Base-by-base conservation (phyloP, 176 grass and related monocot genomes). In the Zoysia japonica region DNA sequence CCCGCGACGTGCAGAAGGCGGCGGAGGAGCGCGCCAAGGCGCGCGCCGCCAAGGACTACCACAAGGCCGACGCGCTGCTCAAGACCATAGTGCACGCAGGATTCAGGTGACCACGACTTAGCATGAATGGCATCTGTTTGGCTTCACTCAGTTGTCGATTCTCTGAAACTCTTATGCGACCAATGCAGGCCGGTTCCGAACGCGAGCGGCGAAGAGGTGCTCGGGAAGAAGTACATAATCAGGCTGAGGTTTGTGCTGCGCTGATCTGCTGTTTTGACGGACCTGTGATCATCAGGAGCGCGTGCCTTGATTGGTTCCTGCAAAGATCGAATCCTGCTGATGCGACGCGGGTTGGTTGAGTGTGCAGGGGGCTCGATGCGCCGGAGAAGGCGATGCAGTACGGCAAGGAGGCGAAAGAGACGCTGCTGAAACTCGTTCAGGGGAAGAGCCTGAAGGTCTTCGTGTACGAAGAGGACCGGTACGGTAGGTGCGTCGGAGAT, bases 331-430 rank as follows among this genome's bases (percentile, higher is more conserved):
- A 55, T 11, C 6, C 52, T 87, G 40, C 78, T 53, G 28, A 28
- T 28, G 28, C 28, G 28, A 28, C 28, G 42, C 53, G 16, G 46
- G 16, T 68, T 4, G 55, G 37, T 17, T 62, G 35, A 54, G 74
- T 38, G 44, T 87, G 68, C 85, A 98, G 90, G 67, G 96, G 96
- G 6, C 84, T 98, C 73, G 96, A 98, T 83, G 83, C 96, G 50
- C 96, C 96, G n/a, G 92, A 98, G 88, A 98, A 88, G 38, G 77
- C 89, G 11, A 98, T 98, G 96, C 96, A 92, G 64, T 95, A 89
- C 9, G 96, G 96, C 47, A 94, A 93, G 83, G 96, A 95, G 70
- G 90, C 96, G 0, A 98, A 91, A 77, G 92, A 93, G 83, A 86
- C 81, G 60, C 37, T 98, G 79, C 70, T 98, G 86, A 98, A 91